These are phyloP conservation scores for Sporothrix schenckii DNA, from an alignment of 2,329 filamentous ascomycete genomes.

Conservation along the genomic window DNA sequence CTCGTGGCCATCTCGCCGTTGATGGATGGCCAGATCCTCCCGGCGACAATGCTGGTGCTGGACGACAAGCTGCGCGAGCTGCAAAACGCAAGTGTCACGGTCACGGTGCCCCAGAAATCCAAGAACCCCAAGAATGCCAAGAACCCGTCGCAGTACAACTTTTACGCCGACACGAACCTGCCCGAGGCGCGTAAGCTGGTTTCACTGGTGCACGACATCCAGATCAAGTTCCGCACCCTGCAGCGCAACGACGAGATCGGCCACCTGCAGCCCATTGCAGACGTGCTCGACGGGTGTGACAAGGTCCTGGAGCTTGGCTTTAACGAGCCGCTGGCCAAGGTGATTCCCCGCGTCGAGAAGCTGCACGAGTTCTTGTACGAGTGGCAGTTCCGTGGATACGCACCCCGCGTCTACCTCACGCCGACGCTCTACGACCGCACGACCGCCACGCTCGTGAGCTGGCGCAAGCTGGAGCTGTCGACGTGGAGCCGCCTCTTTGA, in stretches of 20 bases:
- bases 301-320: slow-evolving; percentile 75
- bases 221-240: slow-evolving; percentile 72
- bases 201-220: slow-evolving; percentile 67
- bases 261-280: slow-evolving; percentile 74
- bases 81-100: slow-evolving; percentile 25
- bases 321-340: slow-evolving; percentile 80
- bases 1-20: slow-evolving; percentile 40
- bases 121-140: slow-evolving; percentile 38
- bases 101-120: slow-evolving; percentile 40
- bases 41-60: slow-evolving; percentile 67
- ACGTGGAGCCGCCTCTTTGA: slow-evolving; percentile 92
- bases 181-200: slow-evolving; percentile 75
- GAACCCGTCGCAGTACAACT: slow-evolving; percentile 67
- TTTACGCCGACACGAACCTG: slow-evolving; percentile 82
- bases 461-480: slow-evolving; percentile 86
- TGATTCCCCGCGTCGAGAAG: slow-evolving; percentile 84
- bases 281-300: slow-evolving; percentile 75
- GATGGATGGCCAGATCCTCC: slow-evolving; percentile 61
- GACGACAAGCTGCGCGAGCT: slow-evolving; percentile 56
- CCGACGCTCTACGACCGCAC: slow-evolving; percentile 72
- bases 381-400: slow-evolving; percentile 87
- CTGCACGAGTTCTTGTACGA: slow-evolving; percentile 84
- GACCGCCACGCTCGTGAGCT: slow-evolving; percentile 79
- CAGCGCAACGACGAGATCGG: slow-evolving; percentile 66
- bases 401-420: slow-evolving; percentile 76